Conservation (phyloP, 768 basidiomycete species). For the Kwoniella heveanensis region DNA sequence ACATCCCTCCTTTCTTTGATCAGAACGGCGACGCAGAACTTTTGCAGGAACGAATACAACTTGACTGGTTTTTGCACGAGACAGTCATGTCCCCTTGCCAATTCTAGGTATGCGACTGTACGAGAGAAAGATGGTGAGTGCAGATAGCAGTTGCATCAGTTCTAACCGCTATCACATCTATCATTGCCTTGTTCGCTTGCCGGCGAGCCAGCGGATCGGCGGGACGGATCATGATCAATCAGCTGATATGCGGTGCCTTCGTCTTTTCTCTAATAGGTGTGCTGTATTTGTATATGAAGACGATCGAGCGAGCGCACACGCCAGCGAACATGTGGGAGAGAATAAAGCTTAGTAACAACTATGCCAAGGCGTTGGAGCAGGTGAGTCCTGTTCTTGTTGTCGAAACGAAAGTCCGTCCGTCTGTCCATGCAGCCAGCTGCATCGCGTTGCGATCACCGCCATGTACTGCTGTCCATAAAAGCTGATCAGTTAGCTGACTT, state of each 20-base stretch:
- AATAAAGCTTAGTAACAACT: slow-evolving; percentile 88
- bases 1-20: slow-evolving; percentile 20
- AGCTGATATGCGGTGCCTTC: too few species aligned
- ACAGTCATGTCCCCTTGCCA: slow-evolving; percentile 96
- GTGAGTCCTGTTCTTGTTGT: slow-evolving; percentile 62
- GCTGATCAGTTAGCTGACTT: too few species aligned
- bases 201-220: too few species aligned
- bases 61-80: slow-evolving; percentile 92
- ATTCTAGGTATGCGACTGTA: slow-evolving; percentile 97
- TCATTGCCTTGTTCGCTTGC: background rate
- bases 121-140: slow-evolving; percentile 85
- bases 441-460: too few species aligned
- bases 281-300: slow-evolving; percentile 93
- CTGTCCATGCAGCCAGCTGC: too few species aligned
- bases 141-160: background rate
- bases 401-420: too few species aligned
- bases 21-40: slow-evolving; percentile 93
- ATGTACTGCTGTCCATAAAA: too few species aligned
- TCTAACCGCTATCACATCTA: too few species aligned
- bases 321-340: slow-evolving; percentile 98
- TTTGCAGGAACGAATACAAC: slow-evolving; percentile 98
- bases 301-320: slow-evolving; percentile 93
- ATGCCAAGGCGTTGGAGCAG: slow-evolving; percentile 92
- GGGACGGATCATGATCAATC: too few species aligned
- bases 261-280: slow-evolving; percentile 62